phyloP scores from a whole-genome alignment of 345 rosid genomes.

The Arabidopsis thaliana region DNA sequence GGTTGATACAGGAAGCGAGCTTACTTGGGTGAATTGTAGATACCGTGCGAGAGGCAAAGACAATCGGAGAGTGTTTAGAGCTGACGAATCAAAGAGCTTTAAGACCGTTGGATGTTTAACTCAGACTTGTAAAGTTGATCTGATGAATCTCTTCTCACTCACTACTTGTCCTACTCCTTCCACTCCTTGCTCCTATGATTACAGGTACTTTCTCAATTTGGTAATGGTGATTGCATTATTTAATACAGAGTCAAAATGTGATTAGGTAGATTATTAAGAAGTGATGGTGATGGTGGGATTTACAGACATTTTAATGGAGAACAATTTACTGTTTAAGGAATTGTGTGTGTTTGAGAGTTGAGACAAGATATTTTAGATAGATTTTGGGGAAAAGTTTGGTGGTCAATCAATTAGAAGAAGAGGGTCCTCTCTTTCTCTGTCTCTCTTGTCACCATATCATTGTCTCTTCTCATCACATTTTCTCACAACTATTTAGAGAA shows the following conservation, averaged over 20 bases:
- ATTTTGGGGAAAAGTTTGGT: conserved; percentile 17
- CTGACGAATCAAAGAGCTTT: conserved; percentile 56
- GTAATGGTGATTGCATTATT: conserved; percentile 5
- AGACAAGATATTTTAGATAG: conserved; percentile 18
- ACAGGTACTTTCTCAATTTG: conserved; percentile 50
- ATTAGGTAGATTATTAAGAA: conserved; percentile 27
- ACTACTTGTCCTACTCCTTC: conserved; percentile 54
- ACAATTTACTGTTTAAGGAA: conserved; percentile 1
- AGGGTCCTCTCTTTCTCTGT: conserved; percentile 11
- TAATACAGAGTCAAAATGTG: conserved; percentile 1
- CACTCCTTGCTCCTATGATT: conserved; percentile 63
- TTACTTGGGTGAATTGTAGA: conserved; percentile 64
- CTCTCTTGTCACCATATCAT: conserved; percentile 34
- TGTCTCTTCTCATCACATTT: conserved; percentile 25
- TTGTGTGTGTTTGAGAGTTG: conserved; percentile 22
- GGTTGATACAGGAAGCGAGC: conserved; percentile 63
- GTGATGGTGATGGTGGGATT: conserved; percentile 11
- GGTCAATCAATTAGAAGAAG: conserved; percentile 31
- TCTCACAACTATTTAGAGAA: conserved; percentile 5
- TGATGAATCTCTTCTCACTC: conserved; percentile 61
- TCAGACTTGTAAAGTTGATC: conserved; percentile 55
- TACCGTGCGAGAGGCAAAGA: conserved; percentile 29
- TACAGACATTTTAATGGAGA: conserved; percentile 23
- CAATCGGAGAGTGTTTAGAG: conserved; percentile 47
- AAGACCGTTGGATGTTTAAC: conserved; percentile 56